Percentiles rank a stretch among this genome's conserved stretches.
These are phyloP conservation scores for Arthrobotrys sphaeroides DNA, from an alignment of 2,329 filamentous ascomycete species.

Conservation along the genomic window DNA sequence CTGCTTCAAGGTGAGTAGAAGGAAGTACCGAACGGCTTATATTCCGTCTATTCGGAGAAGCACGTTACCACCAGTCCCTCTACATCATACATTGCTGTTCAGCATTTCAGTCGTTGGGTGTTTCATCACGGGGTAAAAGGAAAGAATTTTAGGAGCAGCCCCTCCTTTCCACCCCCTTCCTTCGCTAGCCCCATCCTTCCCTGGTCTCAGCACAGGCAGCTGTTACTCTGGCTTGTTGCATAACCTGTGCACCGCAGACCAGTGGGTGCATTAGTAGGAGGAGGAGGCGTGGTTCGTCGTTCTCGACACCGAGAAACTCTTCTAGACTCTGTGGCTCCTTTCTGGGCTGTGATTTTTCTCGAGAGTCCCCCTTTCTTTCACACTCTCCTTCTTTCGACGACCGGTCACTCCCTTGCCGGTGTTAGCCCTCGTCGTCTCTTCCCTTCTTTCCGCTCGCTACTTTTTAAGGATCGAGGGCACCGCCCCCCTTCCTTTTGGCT, in stretches of 20 bases:
- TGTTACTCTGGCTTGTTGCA: slow-evolving; percentile 55
- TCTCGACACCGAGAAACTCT: slow-evolving; percentile 32
- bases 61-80: slow-evolving; percentile 32
- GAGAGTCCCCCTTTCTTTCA: slow-evolving; percentile 38
- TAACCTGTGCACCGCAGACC: slow-evolving; percentile 46
- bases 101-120: slow-evolving; percentile 53
- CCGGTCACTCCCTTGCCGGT: slow-evolving; percentile 39
- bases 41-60: slow-evolving; percentile 45
- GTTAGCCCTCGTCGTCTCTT: slow-evolving; percentile 51
- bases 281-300: slow-evolving; percentile 44
- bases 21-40: slow-evolving; percentile 29
- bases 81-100: slow-evolving; percentile 48
- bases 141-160: slow-evolving; percentile 44
- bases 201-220: slow-evolving; percentile 54
- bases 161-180: slow-evolving; percentile 53
- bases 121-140: slow-evolving; percentile 54
- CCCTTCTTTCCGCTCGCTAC: slow-evolving; percentile 49
- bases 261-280: slow-evolving; percentile 40
- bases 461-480: slow-evolving; percentile 42
- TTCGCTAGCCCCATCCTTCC: slow-evolving; percentile 53
- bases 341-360: slow-evolving; percentile 2
- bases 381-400: slow-evolving; percentile 32
- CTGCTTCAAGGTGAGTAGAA: slow-evolving; percentile 47
- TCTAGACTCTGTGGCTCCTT: slow-evolving; percentile 46
- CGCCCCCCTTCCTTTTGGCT: slow-evolving; percentile 42